phyloP scores from a whole-genome alignment of 495 filamentous ascomycete genomes.

The Tuber borchii region DNA sequence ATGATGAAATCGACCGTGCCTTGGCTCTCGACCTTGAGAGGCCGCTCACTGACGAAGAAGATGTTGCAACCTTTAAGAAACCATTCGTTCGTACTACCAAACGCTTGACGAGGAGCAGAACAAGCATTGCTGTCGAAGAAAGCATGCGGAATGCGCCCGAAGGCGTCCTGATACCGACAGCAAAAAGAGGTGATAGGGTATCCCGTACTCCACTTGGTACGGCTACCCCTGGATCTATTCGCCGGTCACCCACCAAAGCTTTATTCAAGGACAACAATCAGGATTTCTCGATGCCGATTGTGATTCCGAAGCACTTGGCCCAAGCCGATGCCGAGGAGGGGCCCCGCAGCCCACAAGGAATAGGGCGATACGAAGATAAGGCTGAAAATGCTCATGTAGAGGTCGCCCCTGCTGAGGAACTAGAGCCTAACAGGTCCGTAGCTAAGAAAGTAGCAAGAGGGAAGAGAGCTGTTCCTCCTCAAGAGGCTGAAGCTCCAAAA shows the following conservation, averaged over 20 bases:
- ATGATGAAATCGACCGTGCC: slow-evolving; percentile 64
- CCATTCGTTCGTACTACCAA: slow-evolving; percentile 37
- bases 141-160: slow-evolving; percentile 23
- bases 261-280: slow-evolving; percentile 30
- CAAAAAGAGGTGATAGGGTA: slow-evolving; percentile 12
- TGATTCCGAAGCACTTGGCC: slow-evolving; percentile 30
- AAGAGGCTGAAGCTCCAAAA: slow-evolving; percentile 16
- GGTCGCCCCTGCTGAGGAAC: slow-evolving; percentile 9
- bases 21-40: slow-evolving; percentile 62
- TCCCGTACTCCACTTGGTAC: slow-evolving; percentile 14
- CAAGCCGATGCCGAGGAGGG: slow-evolving; percentile 2
- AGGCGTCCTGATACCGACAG: slow-evolving; percentile 19
- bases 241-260: slow-evolving; percentile 12
- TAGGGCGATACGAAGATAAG: neutral
- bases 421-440: slow-evolving; percentile 12
- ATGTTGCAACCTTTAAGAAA: slow-evolving; percentile 24
- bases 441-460: slow-evolving; percentile 19
- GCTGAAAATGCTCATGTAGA: neutral
- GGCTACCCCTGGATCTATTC: neutral
- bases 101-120: slow-evolving; percentile 32
- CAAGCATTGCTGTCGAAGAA: slow-evolving; percentile 31
- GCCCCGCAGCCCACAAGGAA: neutral
- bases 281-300: slow-evolving; percentile 34
- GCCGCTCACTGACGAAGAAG: slow-evolving; percentile 54
- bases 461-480: slow-evolving; percentile 10